Evolutionary conservation across 371 early-diverging fungal species (phyloP).

Genomic region (Nematocida ausubeli): DNA sequence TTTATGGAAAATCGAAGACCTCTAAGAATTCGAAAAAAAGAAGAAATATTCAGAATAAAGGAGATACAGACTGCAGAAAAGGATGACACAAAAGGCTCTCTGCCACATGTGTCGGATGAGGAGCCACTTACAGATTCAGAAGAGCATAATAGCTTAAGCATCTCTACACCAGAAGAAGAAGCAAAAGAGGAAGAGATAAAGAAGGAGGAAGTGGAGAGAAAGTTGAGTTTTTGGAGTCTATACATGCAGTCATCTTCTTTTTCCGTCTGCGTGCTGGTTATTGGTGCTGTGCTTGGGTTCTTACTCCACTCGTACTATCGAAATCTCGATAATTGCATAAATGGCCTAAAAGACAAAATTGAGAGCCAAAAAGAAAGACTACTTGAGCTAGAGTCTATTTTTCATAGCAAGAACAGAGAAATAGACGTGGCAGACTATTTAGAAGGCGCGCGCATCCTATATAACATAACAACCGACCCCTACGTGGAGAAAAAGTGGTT

Average conservation of each 20-base stretch:
- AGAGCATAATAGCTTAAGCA: not conserved
- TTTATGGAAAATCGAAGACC: slow-evolving; percentile 55
- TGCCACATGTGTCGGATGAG: not conserved
- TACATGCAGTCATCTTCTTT: not conserved
- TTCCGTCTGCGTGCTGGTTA: not conserved
- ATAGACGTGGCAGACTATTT: slow-evolving; percentile 50
- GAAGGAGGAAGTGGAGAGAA: not conserved
- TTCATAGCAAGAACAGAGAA: slow-evolving; percentile 34
- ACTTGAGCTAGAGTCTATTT: slow-evolving; percentile 6
- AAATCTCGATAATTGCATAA: not conserved
- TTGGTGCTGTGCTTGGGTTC: not conserved
- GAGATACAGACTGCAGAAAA: not conserved
- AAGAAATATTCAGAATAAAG: slow-evolving; percentile 26
- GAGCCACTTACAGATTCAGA: not conserved
- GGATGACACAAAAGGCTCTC: not conserved
- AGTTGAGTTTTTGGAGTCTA: not conserved
- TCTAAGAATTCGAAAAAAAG: slow-evolving; percentile 23
- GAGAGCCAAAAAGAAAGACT: not conserved
- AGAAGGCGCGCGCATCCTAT: slow-evolving; percentile 44
- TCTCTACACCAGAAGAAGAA: not conserved
- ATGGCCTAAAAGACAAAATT: not conserved
- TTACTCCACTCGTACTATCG: not conserved
- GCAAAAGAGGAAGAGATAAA: not conserved
- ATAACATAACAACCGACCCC: slow-evolving; percentile 43
- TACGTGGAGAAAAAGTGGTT: slow-evolving; percentile 1